Percentiles rank a stretch among this genome's conserved stretches.
Conservation (phyloP, 805 yeast genomes). For the Candida railenensis region DNA sequence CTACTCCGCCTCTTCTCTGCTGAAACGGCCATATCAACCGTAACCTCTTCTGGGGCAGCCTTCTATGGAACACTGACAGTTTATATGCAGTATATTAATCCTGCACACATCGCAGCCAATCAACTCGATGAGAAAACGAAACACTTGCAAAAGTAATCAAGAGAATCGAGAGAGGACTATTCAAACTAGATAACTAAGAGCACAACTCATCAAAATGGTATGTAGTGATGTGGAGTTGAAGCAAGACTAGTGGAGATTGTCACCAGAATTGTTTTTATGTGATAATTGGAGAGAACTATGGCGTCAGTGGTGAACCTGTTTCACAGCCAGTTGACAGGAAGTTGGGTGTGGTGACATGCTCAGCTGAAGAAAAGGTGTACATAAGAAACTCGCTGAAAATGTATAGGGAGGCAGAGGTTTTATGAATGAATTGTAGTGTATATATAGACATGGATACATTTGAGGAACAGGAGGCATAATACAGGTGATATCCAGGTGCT, state of each 20-base stretch:
- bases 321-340: too few relatives aligned
- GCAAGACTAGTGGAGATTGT: neutral
- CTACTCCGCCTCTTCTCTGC: too few relatives aligned
- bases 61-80: neutral
- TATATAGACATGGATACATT: too few relatives aligned
- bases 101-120: conserved; percentile 1
- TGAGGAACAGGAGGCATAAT: too few relatives aligned
- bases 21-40: too few relatives aligned
- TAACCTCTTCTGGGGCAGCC: too few relatives aligned
- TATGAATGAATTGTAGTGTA: neutral
- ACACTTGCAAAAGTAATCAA: neutral
- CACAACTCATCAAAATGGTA: conserved; percentile 6
- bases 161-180: neutral
- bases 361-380: neutral
- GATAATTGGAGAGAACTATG: too few relatives aligned
- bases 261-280: too few relatives aligned
- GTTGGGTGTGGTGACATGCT: neutral
- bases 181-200: neutral
- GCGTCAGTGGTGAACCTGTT: too few relatives aligned
- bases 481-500: too few relatives aligned
- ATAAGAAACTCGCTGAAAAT: neutral
- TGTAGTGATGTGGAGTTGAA: neutral
- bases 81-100: neutral
- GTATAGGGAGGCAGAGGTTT: neutral
- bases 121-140: conserved; percentile 4